phyloP scores from a whole-genome alignment of 2,329 filamentous ascomycete species.

The Arthrobotrys entomopaga region DNA sequence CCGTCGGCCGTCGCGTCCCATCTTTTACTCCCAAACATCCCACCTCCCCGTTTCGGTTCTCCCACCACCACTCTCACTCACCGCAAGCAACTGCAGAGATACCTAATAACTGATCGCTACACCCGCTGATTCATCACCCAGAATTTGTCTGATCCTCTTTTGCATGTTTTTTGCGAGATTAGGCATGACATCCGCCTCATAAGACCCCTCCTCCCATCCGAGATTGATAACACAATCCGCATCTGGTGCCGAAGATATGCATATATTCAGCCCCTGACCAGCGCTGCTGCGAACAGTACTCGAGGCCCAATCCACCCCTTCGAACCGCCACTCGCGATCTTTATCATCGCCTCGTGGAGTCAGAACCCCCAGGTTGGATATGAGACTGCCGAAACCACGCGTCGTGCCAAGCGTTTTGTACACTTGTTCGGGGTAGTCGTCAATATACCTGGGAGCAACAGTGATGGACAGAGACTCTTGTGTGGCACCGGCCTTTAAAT shows the following conservation, averaged over 20 bases:
- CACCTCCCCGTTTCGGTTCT: too few relatives aligned
- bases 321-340: constrained; percentile 11
- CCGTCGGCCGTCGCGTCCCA: too few relatives aligned
- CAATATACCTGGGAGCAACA: constrained; percentile 5
- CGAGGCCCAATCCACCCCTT: constrained; percentile 18
- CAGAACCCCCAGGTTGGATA: constrained; percentile 18
- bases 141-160: constrained; percentile 9
- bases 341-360: constrained; percentile 2
- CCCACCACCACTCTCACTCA: background rate
- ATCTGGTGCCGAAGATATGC: background rate
- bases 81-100: background rate
- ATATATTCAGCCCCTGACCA: constrained; percentile 15
- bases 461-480: background rate
- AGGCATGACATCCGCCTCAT: constrained; percentile 19
- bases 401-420: constrained; percentile 3
- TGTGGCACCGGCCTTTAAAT: constrained; percentile 3
- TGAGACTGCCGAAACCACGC: constrained; percentile 18
- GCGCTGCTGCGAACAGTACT: constrained; percentile 11
- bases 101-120: constrained; percentile 1
- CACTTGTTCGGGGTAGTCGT: constrained; percentile 12
- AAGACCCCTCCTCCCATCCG: constrained; percentile 16
- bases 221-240: constrained; percentile 28
- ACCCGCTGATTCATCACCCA: background rate
- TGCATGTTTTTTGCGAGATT: constrained; percentile 7
- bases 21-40: too few relatives aligned